Evolutionary conservation across 768 basidiomycete species (phyloP), one percentile per base, ranked within the genome.

Genomic region (Omphalotus guepiniiformis): DNA sequence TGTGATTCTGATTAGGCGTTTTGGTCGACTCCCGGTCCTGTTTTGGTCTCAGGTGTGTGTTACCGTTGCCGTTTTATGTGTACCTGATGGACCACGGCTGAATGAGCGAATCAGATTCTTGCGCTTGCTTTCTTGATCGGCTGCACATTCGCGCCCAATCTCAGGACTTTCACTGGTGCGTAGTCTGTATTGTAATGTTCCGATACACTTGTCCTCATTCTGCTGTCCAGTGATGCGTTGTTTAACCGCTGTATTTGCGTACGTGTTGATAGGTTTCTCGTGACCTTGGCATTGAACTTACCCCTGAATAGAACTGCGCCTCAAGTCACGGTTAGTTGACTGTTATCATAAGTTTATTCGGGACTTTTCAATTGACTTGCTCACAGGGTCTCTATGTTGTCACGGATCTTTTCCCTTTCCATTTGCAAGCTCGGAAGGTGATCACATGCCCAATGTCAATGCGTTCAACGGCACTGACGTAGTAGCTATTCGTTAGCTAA

Each of bases 321-420:
- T 2, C 83, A 85, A 61, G 80, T 78, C 45, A 80, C 76, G 21
- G 73, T 74, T 52, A 49, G 76, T 67, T 51, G 26, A 59, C 8
- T 13, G 32, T 15, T 15, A 35, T 28, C 18, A 25, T n/a, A 32
- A 4, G 13, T 39, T 19, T 21, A n/a, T 25, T 15, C 43, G 23
- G n/a, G 18, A 37, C 19, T 2, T 32, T 15, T 25, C 28, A 37
- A 29, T 16, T 12, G 18, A 36, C 30, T 30, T 23, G 29, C 8
- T 6, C 40, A 2, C 38, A 80, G 78, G 80, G 80, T 37, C 66
- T 82, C 1, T 83, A 78, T 55, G 64, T 80, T 11, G 75, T 83
- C 34, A 79, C 76, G 6, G 82, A 83, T 55, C 62, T 85, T 52
- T 85, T 74, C 57, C 82, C 82, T 1, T 85, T 85, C 71, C 83